These are phyloP conservation scores for Tuber brumale DNA, from an alignment of 495 filamentous ascomycete species.

Conservation along the genomic window DNA sequence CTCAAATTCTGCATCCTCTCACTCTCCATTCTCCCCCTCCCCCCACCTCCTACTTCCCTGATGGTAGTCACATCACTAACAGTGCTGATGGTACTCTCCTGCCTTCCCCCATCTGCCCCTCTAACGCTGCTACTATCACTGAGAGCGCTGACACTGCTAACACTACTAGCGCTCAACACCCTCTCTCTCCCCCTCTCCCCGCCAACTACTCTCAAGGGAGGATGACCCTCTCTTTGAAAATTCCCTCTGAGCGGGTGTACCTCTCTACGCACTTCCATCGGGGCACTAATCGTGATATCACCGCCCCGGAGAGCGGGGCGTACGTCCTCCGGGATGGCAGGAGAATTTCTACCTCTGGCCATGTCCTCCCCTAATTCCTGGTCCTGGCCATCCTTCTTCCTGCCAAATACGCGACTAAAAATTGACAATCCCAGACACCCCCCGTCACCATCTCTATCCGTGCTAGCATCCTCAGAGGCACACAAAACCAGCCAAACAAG, in stretches of 20 bases:
- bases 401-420: not conserved
- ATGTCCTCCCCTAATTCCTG: not conserved
- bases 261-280: not conserved
- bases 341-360: not conserved
- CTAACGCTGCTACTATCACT: not conserved
- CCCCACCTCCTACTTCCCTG: not conserved
- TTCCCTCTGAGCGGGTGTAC: not conserved
- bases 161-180: not conserved
- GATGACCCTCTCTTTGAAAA: not conserved
- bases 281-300: not conserved
- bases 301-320: not conserved
- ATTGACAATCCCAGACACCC: not conserved
- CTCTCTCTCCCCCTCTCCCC: not conserved
- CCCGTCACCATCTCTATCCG: not conserved
- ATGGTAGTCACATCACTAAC: not conserved
- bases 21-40: not conserved
- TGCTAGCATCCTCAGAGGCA: not conserved
- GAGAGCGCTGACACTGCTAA: not conserved
- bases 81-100: not conserved
- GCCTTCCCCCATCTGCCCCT: not conserved
- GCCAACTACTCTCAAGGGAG: not conserved
- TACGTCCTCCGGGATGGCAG: not conserved
- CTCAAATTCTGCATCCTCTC: conserved; percentile 16
- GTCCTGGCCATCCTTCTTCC: not conserved
- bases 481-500: conserved; percentile 7